Base-by-base conservation (phyloP, 2,329 filamentous ascomycete species). In the Aspergillus pseudoglaucus region DNA sequence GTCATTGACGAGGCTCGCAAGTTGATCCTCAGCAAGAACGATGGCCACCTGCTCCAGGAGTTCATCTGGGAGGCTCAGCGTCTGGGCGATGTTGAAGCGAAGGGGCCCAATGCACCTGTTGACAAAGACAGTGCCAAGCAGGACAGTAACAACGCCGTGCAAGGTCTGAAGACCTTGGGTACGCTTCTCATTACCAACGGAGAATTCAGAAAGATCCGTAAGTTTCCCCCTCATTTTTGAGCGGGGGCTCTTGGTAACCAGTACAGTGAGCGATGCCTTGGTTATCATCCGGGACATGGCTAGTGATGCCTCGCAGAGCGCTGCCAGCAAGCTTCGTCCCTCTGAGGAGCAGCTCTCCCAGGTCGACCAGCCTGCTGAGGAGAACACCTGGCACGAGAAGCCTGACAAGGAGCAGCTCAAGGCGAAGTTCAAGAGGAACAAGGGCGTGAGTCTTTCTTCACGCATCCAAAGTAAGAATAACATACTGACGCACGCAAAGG, bases 21-120 rank as follows among this genome's bases (percentile, higher is more conserved):
- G 48, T 79, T 98, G 10, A 74, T 97, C 7, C 76, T 98, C 22
- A 87, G 85, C 72, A 98, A 97, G 80, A 98, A 98, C 65, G 81
- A 95, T 50, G 93, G 90, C 64, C 90, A 98, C 62, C 73, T 97
- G 49, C 75, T 98, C 17, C 93, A 98, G 65, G 90, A 98, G 62
- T 97, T 98, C 70, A 88, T 97, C 70, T 98, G 88, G 86, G 87
- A 95, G 65, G 90, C 90, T 0, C 83, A 89, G 63, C 79, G 87
- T 42, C 83, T 93, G 53, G 81, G 83, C 46, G 73, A 80, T 48
- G 83, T 77, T 59, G 75, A 79, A 45, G 77, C 88, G 22, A 67
- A 72, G 49, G 69, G 76, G 1, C 87, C 88, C 3, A 75, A 77
- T 47, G 79, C 81, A 1, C 85, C 89, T 0, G 59, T 95, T 42